phyloP scores from a whole-genome alignment of 768 basidiomycete species.

The Kwoniella heveanensis region DNA sequence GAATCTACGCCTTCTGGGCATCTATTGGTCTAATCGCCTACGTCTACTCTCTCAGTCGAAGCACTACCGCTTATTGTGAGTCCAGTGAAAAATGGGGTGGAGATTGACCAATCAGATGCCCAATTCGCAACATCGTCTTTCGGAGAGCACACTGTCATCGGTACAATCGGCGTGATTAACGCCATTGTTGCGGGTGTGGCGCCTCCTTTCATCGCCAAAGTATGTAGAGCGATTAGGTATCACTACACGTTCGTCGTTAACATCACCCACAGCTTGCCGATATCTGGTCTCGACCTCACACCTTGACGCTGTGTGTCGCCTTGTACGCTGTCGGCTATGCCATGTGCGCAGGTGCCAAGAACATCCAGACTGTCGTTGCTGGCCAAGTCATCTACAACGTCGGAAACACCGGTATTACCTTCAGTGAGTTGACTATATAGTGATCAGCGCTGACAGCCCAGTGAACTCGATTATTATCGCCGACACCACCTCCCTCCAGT shows the following conservation, averaged over 20 bases:
- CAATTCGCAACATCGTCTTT: slow-evolving; percentile 47
- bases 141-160: slow-evolving; percentile 48
- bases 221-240: background rate
- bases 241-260: background rate
- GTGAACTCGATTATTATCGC: slow-evolving; percentile 41
- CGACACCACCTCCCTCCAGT: slow-evolving; percentile 54
- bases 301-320: slow-evolving; percentile 38
- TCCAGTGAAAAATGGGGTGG: background rate
- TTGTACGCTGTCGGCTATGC: slow-evolving; percentile 50
- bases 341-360: slow-evolving; percentile 42
- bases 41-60: slow-evolving; percentile 31
- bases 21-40: slow-evolving; percentile 37
- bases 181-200: slow-evolving; percentile 44
- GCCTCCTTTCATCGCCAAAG: slow-evolving; percentile 50
- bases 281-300: slow-evolving; percentile 42
- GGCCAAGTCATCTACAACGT: slow-evolving; percentile 45
- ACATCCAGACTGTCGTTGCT: slow-evolving; percentile 38
- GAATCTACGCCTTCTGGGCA: slow-evolving; percentile 4
- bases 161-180: slow-evolving; percentile 45
- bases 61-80: slow-evolving; percentile 35
- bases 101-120: slow-evolving; percentile 1
- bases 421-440: slow-evolving; percentile 31
- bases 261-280: slow-evolving; percentile 32
- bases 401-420: slow-evolving; percentile 46
- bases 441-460: background rate